Conservation (phyloP, 441 rosid genomes). For the Theobroma grandiflorum region DNA sequence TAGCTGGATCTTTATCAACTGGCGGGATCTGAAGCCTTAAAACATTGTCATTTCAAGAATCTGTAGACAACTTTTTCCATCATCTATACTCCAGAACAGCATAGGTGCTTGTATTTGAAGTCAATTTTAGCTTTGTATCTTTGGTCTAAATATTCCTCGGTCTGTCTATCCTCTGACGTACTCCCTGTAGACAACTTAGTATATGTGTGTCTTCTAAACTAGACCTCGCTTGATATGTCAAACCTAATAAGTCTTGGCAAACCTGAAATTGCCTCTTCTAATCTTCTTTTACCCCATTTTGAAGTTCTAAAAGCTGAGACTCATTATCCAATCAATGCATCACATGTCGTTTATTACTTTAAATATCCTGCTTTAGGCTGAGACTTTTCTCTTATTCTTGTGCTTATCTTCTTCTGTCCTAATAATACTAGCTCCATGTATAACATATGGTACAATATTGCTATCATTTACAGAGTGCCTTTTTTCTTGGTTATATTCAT, state of each 20-base stretch:
- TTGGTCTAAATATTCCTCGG: background rate
- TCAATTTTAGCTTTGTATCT: background rate
- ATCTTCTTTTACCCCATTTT: background rate
- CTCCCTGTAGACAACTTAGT: constrained; percentile 16
- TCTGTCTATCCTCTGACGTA: background rate
- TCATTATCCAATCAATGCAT: background rate
- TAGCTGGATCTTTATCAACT: background rate
- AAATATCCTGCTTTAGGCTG: background rate
- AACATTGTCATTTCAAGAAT: constrained; percentile 18
- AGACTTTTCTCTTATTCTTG: background rate
- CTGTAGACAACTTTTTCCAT: background rate
- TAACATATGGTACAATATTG: too few species aligned
- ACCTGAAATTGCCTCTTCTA: background rate
- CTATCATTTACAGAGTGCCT: too few species aligned
- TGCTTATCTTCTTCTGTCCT: background rate
- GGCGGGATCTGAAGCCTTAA: background rate
- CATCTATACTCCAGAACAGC: constrained; percentile 2
- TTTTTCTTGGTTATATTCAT: too few species aligned
- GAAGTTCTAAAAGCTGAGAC: background rate
- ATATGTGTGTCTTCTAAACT: constrained; percentile 12
- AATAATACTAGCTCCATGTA: too few species aligned
- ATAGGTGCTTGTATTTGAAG: constrained; percentile 18
- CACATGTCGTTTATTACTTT: background rate
- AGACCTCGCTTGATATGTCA: background rate
- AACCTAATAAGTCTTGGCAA: background rate